Base-by-base conservation (phyloP, 1,284 basidiomycete species). In the Boletus sp. region DNA sequence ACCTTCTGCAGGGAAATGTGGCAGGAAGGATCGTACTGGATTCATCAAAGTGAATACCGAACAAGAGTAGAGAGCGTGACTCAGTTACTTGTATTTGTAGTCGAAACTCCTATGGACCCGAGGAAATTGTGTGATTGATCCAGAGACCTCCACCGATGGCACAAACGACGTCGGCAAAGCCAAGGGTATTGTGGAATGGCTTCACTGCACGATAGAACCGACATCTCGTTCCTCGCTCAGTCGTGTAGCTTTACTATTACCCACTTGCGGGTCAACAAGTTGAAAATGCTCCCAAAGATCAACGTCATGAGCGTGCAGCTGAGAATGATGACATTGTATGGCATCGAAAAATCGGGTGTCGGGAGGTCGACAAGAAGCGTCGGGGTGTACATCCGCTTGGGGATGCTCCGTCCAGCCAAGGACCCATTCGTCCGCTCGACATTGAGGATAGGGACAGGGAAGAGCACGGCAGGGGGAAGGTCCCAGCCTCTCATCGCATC, bases 301-400 rank as follows among this genome's bases (percentile, higher is more conserved):
- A 98, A 85, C 38, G 97, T 95, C 63, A 96, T 85, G 52, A 97
- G 80, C 13, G 94, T 95, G 71, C 89, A 94, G 59, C 88, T 95
- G 81, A 98, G 91, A 71, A 97, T 97, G 76, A 98, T 98, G 64
- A 98, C 96, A 77, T 98, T 99, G 79, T 98, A 99, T 16, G 97
- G 96, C 95, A 99, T 98, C 71, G 93, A 96, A 76, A 99, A 99
- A 78, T 99, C 97, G 0, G 97, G 97, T 11, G 94, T 96, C 11
- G 97, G 92, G 28, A 98, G 82, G 74, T 97, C 94, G 47, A 97
- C 86, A 30, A 99, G 84, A 23, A 95, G 81, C 16, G 90, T 83
- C 0, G 87, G 80, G 2, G 94, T 94, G 75, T 97, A 98, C 58
- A 95, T 83, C 47, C 88, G 49, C 54, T 55, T 43, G 65, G 55